Conservation (phyloP, 2,329 filamentous ascomycete species). For the Ampelomyces quisqualis region DNA sequence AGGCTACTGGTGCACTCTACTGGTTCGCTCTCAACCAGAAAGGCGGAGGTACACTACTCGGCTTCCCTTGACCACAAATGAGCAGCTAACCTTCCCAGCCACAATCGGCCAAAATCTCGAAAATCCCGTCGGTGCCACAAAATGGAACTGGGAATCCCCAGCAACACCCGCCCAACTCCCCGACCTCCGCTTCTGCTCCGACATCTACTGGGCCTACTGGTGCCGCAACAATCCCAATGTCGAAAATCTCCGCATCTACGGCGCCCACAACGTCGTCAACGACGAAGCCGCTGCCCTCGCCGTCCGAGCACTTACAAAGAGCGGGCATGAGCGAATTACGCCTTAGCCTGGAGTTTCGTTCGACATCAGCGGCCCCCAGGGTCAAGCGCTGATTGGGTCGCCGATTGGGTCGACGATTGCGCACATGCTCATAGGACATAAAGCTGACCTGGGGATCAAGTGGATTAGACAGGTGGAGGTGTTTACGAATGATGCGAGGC, state of each 20-base stretch:
- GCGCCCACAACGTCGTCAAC: not conserved
- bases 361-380: not conserved
- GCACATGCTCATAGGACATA: not conserved
- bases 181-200: constrained; percentile 12
- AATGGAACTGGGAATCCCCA: not conserved
- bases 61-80: not conserved
- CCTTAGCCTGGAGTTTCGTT: not conserved
- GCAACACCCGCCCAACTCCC: constrained; percentile 12
- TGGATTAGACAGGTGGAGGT: not conserved
- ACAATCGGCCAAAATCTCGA: constrained; percentile 6
- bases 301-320: not conserved
- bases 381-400: not conserved
- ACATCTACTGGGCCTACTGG: constrained; percentile 28
- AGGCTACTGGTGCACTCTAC: constrained; percentile 2
- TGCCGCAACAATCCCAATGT: constrained; percentile 10
- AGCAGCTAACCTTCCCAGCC: not conserved
- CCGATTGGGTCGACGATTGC: not conserved
- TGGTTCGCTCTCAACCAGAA: constrained; percentile 1
- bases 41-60: constrained; percentile 1
- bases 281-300: not conserved
- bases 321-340: not conserved
- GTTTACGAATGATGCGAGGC: not conserved
- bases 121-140: not conserved
- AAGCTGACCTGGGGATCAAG: not conserved
- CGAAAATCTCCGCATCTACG: constrained; percentile 15